A percentile compares a stretch with the other conserved stretches of the same genome.
These are phyloP conservation scores for Chrysophaeum taylorii DNA, from an alignment of 352 stramenopile species.

Conservation along the genomic window DNA sequence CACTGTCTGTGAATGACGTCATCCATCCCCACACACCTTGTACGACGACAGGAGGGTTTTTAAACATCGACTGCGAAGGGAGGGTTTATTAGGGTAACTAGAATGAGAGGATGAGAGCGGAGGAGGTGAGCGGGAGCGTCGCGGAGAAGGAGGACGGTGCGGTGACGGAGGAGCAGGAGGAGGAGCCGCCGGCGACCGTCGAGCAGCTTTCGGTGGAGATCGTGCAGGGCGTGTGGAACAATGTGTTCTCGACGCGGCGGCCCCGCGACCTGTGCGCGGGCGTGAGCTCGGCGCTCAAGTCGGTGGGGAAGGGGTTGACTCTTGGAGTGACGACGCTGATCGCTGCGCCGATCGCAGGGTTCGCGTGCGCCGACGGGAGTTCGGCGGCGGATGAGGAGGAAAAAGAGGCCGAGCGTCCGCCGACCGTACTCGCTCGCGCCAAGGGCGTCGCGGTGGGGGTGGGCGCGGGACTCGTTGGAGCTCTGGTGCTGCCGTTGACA, in stretches of 20 bases:
- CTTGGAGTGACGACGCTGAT: conserved; percentile 51
- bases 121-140: no score
- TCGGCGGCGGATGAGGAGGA: conserved; percentile 43
- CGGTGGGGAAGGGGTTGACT: conserved; percentile 52
- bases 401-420: no score
- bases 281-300: conserved; percentile 55
- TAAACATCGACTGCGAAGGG: no score
- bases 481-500: conserved; percentile 50
- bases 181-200: no score
- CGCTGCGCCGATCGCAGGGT: conserved; percentile 50
- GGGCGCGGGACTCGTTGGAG: conserved; percentile 25
- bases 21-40: no score
- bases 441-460: conserved; percentile 50
- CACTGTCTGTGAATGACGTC: no score
- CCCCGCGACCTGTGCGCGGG: conserved; percentile 59
- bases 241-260: conserved; percentile 54
- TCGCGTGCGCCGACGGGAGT: not conserved
- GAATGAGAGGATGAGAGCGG: no score
- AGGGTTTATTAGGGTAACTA: no score
- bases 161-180: no score
- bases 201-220: not conserved
- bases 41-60: no score
- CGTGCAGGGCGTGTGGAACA: not conserved
- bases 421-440: no score
- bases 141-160: no score